Evolutionary conservation across 768 basidiomycete species (phyloP), one percentile per base, ranked within the genome.

Genomic region (Tephrocybe sp.): DNA sequence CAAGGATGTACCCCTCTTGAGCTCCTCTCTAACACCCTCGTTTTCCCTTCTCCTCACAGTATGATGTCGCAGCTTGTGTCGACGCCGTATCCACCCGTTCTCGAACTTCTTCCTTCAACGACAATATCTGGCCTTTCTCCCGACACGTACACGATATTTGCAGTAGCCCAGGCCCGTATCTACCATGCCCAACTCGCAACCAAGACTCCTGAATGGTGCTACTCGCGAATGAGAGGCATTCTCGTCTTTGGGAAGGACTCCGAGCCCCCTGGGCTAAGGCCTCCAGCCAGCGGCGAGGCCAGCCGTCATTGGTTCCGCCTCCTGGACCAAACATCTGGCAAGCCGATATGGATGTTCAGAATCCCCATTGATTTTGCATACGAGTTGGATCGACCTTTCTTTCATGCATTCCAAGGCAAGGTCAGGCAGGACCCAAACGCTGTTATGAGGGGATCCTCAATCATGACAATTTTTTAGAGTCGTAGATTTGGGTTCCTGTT

Each of bases 371-470:
- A 71, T 39, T 78, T 86, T 58, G 77, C 84, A 45, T 98, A 95
- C 65, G 78, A 80, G 58, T 77, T 86, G 57, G 92, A 97, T 66
- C 82, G 87, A 49, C 89, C 92, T 2, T 96, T 96, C 72, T 97
- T 97, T 69, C 92, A 98, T 66, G 78, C 84, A 31, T 95, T 96
- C 68, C 81, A 84, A 38, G 90, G 89, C 34, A 81, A 87, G 70
- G 94, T 95, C 61, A 63, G 89, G 74, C 3, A 18, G 43, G 28
- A 21, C 44, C 28, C 22, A 43, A 39, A 32, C 19, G 9, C 34
- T 51, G 31, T 21, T 31, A n/a, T n/a, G n/a, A n/a, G n/a, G n/a
- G n/a, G n/a, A n/a, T n/a, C n/a, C n/a, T n/a, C n/a, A n/a, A n/a
- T n/a, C n/a, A n/a, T n/a, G n/a, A n/a, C n/a, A n/a, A n/a, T n/a